Evolutionary conservation across 106 monocot genomes (phyloP).

Genomic region (Allium fistulosum): DNA sequence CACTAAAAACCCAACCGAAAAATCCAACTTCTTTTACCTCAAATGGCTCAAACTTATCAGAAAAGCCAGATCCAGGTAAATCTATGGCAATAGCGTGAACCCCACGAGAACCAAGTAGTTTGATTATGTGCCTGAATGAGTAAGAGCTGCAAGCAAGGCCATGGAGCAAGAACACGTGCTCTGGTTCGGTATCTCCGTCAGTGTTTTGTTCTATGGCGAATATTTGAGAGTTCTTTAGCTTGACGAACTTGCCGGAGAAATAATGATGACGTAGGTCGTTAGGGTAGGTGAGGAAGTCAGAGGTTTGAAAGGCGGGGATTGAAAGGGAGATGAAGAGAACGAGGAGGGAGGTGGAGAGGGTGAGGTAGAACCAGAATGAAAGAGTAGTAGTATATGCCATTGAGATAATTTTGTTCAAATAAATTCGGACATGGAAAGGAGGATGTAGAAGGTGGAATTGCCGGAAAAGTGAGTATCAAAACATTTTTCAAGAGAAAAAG

Average conservation of each 20-base stretch:
- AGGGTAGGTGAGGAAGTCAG: conserved; percentile 54
- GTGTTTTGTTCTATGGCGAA: conserved; percentile 44
- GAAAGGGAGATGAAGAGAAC: conserved; percentile 26
- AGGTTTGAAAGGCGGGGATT: conserved; percentile 6
- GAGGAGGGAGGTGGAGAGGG: conserved; percentile 41
- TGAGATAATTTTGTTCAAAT: too few species aligned
- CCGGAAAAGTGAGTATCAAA: too few species aligned
- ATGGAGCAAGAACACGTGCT: conserved; percentile 51
- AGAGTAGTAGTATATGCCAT: conserved; percentile 9
- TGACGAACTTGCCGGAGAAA: conserved; percentile 48
- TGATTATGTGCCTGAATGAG: conserved; percentile 62
- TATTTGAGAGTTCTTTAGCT: conserved; percentile 27
- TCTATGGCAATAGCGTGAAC: conserved; percentile 61
- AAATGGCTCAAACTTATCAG: conserved; percentile 16
- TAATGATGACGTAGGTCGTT: conserved; percentile 44
- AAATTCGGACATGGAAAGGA: too few species aligned
- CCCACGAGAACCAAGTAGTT: conserved; percentile 24
- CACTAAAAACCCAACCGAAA: conserved; percentile 11
- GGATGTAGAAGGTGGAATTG: too few species aligned
- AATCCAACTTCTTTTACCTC: conserved; percentile 2
- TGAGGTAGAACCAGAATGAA: conserved; percentile 63
- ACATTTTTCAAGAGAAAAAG: too few species aligned
- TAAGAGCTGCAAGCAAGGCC: conserved; percentile 69
- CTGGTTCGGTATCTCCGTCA: not conserved
- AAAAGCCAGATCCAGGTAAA: conserved; percentile 75